phyloP scores from a whole-genome alignment of 2,329 filamentous ascomycete genomes.

The Monosporascus sp. region DNA sequence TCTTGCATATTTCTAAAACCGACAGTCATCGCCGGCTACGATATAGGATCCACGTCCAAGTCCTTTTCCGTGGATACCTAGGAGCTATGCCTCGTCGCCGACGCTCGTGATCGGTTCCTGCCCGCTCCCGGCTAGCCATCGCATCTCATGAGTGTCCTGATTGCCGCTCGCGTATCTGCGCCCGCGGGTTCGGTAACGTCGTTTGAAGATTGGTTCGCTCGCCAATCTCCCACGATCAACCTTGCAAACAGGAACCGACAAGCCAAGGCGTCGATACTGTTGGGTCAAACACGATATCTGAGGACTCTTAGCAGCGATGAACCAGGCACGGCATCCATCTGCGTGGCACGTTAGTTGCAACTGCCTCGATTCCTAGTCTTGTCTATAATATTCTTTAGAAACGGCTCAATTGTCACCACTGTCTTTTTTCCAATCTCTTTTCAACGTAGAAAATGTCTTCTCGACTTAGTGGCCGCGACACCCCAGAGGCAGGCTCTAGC shows the following conservation, averaged over 20 bases:
- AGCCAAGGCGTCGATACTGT: slow-evolving; percentile 6
- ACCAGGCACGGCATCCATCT: slow-evolving; percentile 10
- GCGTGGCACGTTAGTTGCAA: slow-evolving; percentile 8
- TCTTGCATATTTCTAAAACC: slow-evolving; percentile 10
- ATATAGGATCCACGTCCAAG: slow-evolving; percentile 4
- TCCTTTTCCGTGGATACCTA: background rate
- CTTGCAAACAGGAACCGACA: slow-evolving; percentile 12
- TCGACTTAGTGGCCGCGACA: slow-evolving; percentile 21
- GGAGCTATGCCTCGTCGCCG: background rate
- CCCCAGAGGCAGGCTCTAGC: slow-evolving; percentile 11
- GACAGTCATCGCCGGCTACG: slow-evolving; percentile 5
- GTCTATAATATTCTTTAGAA: slow-evolving; percentile 13
- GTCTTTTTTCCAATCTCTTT: background rate
- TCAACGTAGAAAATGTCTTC: slow-evolving; percentile 21
- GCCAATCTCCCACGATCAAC: slow-evolving; percentile 11
- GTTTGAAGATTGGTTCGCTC: slow-evolving; percentile 19
- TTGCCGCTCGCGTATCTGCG: slow-evolving; percentile 14
- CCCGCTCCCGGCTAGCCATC: slow-evolving; percentile 18
- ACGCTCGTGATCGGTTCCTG: slow-evolving; percentile 10
- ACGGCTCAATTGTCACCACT: background rate
- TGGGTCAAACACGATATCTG: slow-evolving; percentile 3
- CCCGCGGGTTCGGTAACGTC: slow-evolving; percentile 19
- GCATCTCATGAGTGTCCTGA: slow-evolving; percentile 12
- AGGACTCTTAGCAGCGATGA: slow-evolving; percentile 14
- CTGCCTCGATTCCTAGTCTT: slow-evolving; percentile 6